Evolutionary conservation across 176 grass and related monocot genomes (phyloP), one percentile per base, ranked within the genome.

Genomic region (Echinochloa phyllopogon): DNA sequence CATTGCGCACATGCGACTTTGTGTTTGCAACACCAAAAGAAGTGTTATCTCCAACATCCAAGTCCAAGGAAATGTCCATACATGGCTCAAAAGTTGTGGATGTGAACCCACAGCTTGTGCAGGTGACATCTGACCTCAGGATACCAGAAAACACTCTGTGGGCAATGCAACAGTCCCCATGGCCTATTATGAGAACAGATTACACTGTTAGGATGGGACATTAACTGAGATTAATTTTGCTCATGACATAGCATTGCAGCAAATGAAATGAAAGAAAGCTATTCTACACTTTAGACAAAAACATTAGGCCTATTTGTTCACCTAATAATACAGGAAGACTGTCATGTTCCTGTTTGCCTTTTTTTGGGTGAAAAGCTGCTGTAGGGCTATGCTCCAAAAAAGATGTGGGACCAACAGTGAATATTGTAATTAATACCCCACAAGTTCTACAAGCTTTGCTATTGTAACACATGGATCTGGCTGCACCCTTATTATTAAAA

Each of bases 51-150:
- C 90, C 72, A 84, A 80, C 57, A 81, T 92, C 90, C 86, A 95
- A 80, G 74, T 96, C 96, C 23, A 99, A 87, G 13, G 96, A 99
- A 72, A 99, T 88, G 78, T 99, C 96, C 29, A 99, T 84, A 57
- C 96, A 96, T 27, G 96, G 96, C 80, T 99, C 96, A n/a, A 94
- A 99, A 65, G 96, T 99, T 70, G 96, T 99, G 41, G 96, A 99
- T 89, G 91, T 94, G 83, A 94, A 92, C 41, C 96, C 96, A 83
- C 96, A 99, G 42, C 90, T 85, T n/a, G 91, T 96, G 71, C 96
- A 99, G 50, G 90, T 99, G 56, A 99, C 96, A 71, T 99, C 96
- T 72, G 96, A 99, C 83, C 96, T 95, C 82, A 99, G 76, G 43
- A 92, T 92, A 82, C 96, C 93, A 77, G 96, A 99, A 86, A 99